phyloP scores from a whole-genome alignment of 148 eudicot species.

The Amaranthus cruentus region DNA sequence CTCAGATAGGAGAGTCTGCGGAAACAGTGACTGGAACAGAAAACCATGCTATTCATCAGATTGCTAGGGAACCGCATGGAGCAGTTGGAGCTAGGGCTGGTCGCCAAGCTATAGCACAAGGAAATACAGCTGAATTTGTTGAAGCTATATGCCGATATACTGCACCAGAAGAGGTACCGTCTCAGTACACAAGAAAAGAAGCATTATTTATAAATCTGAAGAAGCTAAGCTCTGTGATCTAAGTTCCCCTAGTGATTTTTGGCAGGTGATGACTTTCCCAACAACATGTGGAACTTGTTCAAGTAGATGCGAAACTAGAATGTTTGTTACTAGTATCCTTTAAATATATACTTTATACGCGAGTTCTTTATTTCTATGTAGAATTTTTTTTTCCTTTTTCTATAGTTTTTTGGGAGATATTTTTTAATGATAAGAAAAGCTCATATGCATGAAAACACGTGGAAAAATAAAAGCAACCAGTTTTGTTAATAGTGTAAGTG shows the following conservation, averaged over 20 bases:
- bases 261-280: conserved; percentile 94
- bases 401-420: background rate
- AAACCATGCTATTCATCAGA: conserved; percentile 25
- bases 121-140: conserved; percentile 58
- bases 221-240: conserved; percentile 3
- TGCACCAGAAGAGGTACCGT: conserved; percentile 82
- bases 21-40: conserved; percentile 34
- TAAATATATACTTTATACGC: background rate
- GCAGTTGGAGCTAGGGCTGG: conserved; percentile 81
- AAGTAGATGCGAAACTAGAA: conserved; percentile 67
- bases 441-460: background rate
- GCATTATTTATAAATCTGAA: background rate
- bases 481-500: background rate
- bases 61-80: conserved; percentile 65
- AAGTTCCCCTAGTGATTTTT: conserved; percentile 1
- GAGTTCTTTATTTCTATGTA: background rate
- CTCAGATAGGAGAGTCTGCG: conserved; percentile 40
- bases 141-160: conserved; percentile 87
- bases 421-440: conserved; percentile 2
- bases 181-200: background rate
- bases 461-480: background rate
- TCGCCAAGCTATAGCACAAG: conserved; percentile 84
- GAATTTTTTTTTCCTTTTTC: background rate
- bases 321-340: conserved; percentile 98
- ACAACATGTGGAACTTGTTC: conserved; percentile 93